Conservation (phyloP, 257 asterid genomes). For the Jacaranda mimosifolia region DNA sequence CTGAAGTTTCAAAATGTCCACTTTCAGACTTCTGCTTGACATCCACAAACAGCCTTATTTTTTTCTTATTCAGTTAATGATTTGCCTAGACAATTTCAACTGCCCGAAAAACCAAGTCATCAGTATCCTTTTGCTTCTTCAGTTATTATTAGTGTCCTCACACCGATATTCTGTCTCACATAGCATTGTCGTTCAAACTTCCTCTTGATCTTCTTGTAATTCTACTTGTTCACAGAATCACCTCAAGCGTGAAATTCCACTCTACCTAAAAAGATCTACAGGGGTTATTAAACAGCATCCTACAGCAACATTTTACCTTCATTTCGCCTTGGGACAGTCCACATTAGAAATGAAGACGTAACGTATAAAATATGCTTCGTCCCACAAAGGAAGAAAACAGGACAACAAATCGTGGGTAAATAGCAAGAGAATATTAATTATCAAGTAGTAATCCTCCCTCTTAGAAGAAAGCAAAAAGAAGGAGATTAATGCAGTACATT, state of each 20-base stretch:
- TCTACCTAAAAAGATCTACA: not conserved
- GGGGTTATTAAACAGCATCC: slow-evolving; percentile 12
- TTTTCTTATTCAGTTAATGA: not conserved
- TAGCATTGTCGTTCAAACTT: slow-evolving; percentile 21
- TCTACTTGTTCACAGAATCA: not conserved
- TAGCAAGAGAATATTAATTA: not conserved
- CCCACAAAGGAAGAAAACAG: not conserved
- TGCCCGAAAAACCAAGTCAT: not conserved
- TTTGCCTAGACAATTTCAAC: slow-evolving; percentile 6
- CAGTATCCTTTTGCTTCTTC: not conserved
- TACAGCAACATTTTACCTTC: not conserved
- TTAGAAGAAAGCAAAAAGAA: not conserved
- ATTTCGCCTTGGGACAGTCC: not conserved
- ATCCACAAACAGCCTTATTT: not conserved
- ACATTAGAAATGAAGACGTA: not conserved
- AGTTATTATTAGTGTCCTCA: not conserved
- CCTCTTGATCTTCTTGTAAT: not conserved
- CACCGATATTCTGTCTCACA: not conserved
- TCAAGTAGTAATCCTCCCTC: not conserved
- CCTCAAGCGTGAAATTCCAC: not conserved
- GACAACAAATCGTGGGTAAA: not conserved
- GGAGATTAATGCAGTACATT: not conserved
- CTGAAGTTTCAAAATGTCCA: not conserved
- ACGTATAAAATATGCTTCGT: not conserved
- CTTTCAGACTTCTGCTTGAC: slow-evolving; percentile 7